Evolutionary conservation across 495 filamentous ascomycete species (phyloP), one percentile per base, ranked within the genome.

Genomic region (Apiosordaria backusii): DNA sequence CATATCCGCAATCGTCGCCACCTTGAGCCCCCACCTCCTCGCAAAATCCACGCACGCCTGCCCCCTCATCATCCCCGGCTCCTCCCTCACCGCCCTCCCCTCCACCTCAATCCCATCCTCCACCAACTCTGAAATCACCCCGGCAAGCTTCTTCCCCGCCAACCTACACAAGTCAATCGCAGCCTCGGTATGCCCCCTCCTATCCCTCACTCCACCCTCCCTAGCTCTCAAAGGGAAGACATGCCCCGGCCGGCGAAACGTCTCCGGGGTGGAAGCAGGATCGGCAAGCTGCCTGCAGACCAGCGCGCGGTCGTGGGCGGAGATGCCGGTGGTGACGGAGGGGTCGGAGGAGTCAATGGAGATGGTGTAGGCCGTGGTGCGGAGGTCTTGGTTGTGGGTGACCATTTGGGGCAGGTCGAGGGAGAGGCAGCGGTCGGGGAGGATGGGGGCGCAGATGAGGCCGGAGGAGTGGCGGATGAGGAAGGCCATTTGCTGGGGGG

Each of bases 1-100:
- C 78, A 99, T 78, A 75, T 91, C 92, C 74, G 93, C 93, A 79
- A 99, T 98, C 7, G 95, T 98, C 77, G 93, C 96, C 52, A 96
- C 92, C 80, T 89, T 93, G 67, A 98, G 78, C 10, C 92, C 93
- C 89, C 91, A 98, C 75, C 83, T 87, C 77, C 86, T 85, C 15
- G 92, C 96, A 84, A 99, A 99, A 35, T 79, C 83, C 74, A 99
- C 81, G 75, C 95, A 98, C 4, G 85, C 90, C 84, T 98, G 93
- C 65, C 92, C 85, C 69, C 93, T 80, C 91, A 97, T 90, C 95
- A 98, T 99, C 2, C 88, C 91, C 21, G 88, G 87, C 50, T 86
- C 86, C 19, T 82, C 82, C 10, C 76, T 72, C 23, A 88, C 68
- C 45, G 85, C 82, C 21, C 83, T 85, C 13, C 85, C 86, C 7